Conservation (phyloP, 1,284 basidiomycete genomes). For the Cerrena zonata region DNA sequence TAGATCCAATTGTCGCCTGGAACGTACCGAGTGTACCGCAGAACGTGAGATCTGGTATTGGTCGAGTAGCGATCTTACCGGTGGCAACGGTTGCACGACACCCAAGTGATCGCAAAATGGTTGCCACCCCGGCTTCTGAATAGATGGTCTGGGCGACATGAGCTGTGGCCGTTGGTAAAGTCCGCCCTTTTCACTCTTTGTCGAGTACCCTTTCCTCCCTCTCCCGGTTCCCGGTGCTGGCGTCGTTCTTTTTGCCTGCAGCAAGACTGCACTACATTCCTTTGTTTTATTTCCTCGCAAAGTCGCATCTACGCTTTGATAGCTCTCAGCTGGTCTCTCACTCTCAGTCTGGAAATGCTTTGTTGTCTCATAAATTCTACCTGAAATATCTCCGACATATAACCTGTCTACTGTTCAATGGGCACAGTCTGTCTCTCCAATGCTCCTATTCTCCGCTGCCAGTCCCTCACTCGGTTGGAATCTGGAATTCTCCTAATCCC, state of each 20-base stretch:
- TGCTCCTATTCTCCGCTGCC: conserved; percentile 65
- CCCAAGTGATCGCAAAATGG: not conserved
- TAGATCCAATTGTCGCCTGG: too few relatives aligned
- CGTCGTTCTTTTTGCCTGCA: conserved; percentile 23
- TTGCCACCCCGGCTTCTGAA: not conserved
- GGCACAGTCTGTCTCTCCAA: conserved; percentile 60
- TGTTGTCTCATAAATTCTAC: conserved; percentile 13
- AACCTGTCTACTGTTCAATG: conserved; percentile 26
- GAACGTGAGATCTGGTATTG: not conserved
- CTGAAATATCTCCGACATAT: conserved; percentile 4
- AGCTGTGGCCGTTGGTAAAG: not conserved
- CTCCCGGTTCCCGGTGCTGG: conserved; percentile 20
- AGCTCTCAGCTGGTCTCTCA: conserved; percentile 13
- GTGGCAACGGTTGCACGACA: not conserved
- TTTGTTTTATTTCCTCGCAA: conserved; percentile 19
- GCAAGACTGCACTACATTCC: conserved; percentile 35
- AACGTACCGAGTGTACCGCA: too few relatives aligned
- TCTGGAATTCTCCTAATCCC: conserved; percentile 54
- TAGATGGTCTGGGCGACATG: not conserved
- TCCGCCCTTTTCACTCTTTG: not conserved
- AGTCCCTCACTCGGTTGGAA: conserved; percentile 44
- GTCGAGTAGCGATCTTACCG: not conserved
- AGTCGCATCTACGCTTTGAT: not conserved
- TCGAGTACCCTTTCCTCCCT: not conserved
- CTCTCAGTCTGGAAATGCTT: conserved; percentile 19